A percentile compares a stretch with the other conserved stretches of the same genome.
These are phyloP conservation scores for Prunus padus DNA, from an alignment of 306 rosid species.

Conservation along the genomic window DNA sequence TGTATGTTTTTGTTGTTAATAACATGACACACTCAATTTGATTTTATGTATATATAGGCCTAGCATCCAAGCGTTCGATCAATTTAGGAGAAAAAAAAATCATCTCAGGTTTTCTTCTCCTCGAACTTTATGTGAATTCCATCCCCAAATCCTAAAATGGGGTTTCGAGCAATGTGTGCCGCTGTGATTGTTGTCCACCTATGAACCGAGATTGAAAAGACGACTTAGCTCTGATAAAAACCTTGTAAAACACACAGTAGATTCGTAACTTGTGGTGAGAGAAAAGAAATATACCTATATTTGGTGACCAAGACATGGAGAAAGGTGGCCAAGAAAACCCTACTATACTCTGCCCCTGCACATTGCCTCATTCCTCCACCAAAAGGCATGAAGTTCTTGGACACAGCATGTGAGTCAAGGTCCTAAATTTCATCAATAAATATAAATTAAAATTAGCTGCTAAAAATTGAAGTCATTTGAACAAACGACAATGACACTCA, in stretches of 20 bases:
- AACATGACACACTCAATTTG: too few species aligned
- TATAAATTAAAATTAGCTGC: background rate
- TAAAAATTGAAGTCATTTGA: background rate
- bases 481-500: too few species aligned
- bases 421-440: constrained; percentile 9
- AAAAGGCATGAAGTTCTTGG: constrained; percentile 45
- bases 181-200: constrained; percentile 29
- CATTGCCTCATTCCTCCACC: constrained; percentile 46
- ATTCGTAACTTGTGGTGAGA: background rate
- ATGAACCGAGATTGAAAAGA: background rate
- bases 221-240: background rate
- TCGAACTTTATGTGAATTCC: constrained; percentile 25
- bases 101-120: background rate
- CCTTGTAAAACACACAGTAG: background rate
- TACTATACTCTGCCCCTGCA: constrained; percentile 36
- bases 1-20: too few species aligned
- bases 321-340: constrained; percentile 37
- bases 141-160: constrained; percentile 24
- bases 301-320: constrained; percentile 43
- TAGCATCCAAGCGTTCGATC: too few species aligned
- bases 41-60: too few species aligned
- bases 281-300: constrained; percentile 28
- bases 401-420: constrained; percentile 21
- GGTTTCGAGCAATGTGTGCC: constrained; percentile 23
- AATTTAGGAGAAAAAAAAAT: too few species aligned